Evolutionary conservation across 257 asterid genomes (phyloP).

Genomic region (Fraxinus americana): DNA sequence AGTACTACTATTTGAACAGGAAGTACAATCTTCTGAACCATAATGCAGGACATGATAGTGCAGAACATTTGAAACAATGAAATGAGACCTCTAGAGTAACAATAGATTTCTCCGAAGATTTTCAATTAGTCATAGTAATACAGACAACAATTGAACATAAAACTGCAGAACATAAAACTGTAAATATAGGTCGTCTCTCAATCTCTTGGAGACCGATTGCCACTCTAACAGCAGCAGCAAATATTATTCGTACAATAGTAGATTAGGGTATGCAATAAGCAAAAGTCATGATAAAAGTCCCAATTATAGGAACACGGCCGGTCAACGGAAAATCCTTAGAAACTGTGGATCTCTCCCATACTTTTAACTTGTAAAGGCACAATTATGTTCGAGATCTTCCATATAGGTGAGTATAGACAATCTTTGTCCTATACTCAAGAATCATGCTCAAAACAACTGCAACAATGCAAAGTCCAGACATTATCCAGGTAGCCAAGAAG

Average conservation of each 20-base stretch:
- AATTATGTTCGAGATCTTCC: slow-evolving; percentile 50
- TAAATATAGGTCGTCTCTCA: not conserved
- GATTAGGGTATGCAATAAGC: not conserved
- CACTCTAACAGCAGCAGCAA: not conserved
- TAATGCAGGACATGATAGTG: not conserved
- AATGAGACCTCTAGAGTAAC: not conserved
- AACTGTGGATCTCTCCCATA: not conserved
- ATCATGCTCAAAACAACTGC: slow-evolving; percentile 69
- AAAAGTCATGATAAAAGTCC: not conserved
- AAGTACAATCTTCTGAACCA: not conserved
- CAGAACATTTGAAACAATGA: not conserved
- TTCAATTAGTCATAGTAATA: slow-evolving; percentile 11
- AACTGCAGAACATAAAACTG: not conserved
- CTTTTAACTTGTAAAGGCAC: not conserved
- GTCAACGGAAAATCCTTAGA: not conserved
- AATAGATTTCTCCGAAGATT: slow-evolving; percentile 31
- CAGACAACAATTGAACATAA: slow-evolving; percentile 13
- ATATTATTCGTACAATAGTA: not conserved
- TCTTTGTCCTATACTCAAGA: slow-evolving; percentile 75
- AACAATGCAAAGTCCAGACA: slow-evolving; percentile 77
- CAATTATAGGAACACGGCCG: not conserved
- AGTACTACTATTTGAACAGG: not conserved
- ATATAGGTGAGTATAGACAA: slow-evolving; percentile 62
- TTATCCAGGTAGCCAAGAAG: slow-evolving; percentile 71
- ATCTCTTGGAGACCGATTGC: not conserved